A percentile compares a stretch with the other conserved stretches of the same genome.
Evolutionary conservation across 106 monocot genomes (phyloP).

Genomic region (Acorus calamus): DNA sequence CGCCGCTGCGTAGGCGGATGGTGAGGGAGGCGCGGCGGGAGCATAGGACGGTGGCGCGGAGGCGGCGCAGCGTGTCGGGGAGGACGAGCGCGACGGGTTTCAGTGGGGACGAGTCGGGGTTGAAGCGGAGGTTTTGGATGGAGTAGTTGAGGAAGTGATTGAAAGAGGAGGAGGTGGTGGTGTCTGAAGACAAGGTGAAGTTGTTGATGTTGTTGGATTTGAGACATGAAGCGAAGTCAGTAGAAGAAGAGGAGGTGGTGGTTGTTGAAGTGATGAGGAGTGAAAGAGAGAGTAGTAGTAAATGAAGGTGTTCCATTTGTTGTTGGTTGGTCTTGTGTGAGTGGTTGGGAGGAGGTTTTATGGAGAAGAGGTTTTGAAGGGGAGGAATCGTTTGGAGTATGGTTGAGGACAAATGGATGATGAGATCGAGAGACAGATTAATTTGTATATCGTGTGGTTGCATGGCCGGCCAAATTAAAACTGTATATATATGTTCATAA

Average conservation of each 20-base stretch:
- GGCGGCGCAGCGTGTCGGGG: constrained; percentile 16
- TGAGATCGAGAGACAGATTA: too few species aligned
- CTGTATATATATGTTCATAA: too few species aligned
- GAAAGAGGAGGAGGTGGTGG: not conserved
- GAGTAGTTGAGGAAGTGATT: constrained; percentile 21
- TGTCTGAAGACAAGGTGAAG: constrained; percentile 14
- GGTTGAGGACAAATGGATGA: too few species aligned
- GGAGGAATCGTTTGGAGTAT: too few species aligned
- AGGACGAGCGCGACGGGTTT: constrained; percentile 27
- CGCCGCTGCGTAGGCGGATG: constrained; percentile 47
- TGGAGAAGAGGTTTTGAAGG: too few species aligned
- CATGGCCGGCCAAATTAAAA: too few species aligned
- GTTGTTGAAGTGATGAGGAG: constrained; percentile 11
- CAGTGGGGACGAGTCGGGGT: not conserved
- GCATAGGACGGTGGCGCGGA: constrained; percentile 24
- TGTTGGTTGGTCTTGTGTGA: too few species aligned
- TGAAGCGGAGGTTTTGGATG: constrained; percentile 40
- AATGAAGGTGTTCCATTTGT: too few species aligned
- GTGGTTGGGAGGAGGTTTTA: too few species aligned
- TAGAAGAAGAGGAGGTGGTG: not conserved
- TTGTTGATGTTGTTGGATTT: constrained; percentile 12
- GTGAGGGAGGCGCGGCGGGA: constrained; percentile 16
- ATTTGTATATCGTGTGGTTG: too few species aligned
- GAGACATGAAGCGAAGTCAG: constrained; percentile 21
- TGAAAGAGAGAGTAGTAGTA: not conserved